Base-by-base conservation (phyloP, 495 filamentous ascomycete species). In the Annulohypoxylon bovei region DNA sequence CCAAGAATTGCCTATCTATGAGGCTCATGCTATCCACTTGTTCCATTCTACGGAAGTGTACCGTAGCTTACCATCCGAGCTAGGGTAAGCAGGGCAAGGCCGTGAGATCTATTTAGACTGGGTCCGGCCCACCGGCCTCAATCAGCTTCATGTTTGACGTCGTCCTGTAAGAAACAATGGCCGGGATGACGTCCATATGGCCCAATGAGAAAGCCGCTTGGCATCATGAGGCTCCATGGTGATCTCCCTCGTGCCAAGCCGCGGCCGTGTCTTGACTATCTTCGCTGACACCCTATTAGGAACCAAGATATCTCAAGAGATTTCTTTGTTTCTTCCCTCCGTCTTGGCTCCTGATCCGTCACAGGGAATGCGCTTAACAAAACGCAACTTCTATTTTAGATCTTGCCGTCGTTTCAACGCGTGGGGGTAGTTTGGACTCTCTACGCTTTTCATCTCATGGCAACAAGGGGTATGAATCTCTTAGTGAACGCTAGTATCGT, bases 121-220 rank as follows among this genome's bases (percentile, higher is more conserved):
- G 59, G 20, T 23, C 59, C 14, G 61, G 33, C 57, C 71, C 71
- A 73, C 71, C 62, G 49, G 66, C 62, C 71, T 70, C 71, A 73
- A 67, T 73, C 71, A 70, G 3, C 55, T 67, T 66, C 62, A 69
- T 44, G 71, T 73, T 73, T 73, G 71, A 73, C 70, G 61, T 73
- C 65, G 61, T 20, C 55, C 50, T 22, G 50, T 27, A 53, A 60
- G 62, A 70, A 65, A 62, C 56, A 65, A 62, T 14, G 9, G 27
- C 61, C 32, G 14, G 71, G 57, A 63, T 67, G 37, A 54, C 33
- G 42, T 32, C 40, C 16, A 7, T 33, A 18, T 22, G 6, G 46
- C 11, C 70, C 70, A 72, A 68, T 72, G 53, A 47, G 11, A 33
- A 40, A 23, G 25, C 23, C 14, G 11, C 55, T 50, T 60, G 33